Evolutionary conservation across 495 filamentous ascomycete genomes (phyloP), one percentile per base, ranked within the genome.

Genomic region (Massariosphaeria phaeospora): DNA sequence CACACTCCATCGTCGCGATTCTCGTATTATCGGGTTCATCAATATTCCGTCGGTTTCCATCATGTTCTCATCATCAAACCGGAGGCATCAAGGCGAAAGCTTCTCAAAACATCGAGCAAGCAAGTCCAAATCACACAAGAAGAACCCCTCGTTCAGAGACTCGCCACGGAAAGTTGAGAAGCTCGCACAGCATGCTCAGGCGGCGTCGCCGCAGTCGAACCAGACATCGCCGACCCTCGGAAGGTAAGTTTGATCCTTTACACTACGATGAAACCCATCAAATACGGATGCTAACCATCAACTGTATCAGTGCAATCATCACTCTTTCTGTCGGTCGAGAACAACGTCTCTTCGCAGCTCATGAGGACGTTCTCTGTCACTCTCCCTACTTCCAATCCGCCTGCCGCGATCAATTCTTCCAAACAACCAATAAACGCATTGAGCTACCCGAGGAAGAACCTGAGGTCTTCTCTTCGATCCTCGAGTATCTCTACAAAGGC

Each of bases 401-500:
- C 40, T 75, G 79, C 44, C 76, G 78, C 50, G 75, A 77, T 48
- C 77, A 84, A 61, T 84, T 84, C 71, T 74, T 83, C 67, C 79
- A 83, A 54, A 65, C 79, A 3, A 67, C 76, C 59, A 75, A 76
- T 62, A 89, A 87, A 70, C 80, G 82, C 55, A 82, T 95, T 61
- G 73, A 83, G 46, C 82, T 96, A 23, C 86, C 91, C 3, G 80
- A 89, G 49, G 90, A 95, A 69, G 80, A 89, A 62, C 86, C 91
- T 13, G 89, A 94, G 66, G 82, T 93, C 63, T 87, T 96, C 76
- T 93, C 89, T 24, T 89, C 85, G 17, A 76, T 96, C 15, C 81
- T 96, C 43, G 90, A 95, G 67, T 95, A 85, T 64, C 82, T 95
- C 53, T 95, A 96, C 79, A 90, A 91, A 76, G 89, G 86, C 59